Conservation (phyloP, 345 rosid genomes). For the Diplotaxis tenuifolia region DNA sequence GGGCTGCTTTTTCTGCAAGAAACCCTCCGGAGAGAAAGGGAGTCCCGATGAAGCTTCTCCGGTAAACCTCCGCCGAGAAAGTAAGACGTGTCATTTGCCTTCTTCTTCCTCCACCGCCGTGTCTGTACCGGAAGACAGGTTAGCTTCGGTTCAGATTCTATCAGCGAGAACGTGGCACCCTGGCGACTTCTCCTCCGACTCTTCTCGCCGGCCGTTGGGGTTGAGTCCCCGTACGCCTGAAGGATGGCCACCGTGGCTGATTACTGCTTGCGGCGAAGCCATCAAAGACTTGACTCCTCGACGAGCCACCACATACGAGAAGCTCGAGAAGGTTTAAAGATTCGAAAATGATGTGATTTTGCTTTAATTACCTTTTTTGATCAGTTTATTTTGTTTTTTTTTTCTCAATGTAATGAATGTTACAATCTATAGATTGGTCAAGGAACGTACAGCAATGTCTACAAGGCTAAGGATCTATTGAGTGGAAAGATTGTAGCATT, state of each 20-base stretch:
- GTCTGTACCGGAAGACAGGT: constrained; percentile 25
- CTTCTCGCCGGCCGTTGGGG: constrained; percentile 42
- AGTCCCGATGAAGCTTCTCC: constrained; percentile 32
- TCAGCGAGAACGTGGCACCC: constrained; percentile 37
- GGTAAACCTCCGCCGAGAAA: constrained; percentile 30
- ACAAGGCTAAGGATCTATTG: constrained; percentile 77
- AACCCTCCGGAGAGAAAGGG: constrained; percentile 25
- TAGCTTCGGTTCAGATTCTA: constrained; percentile 30
- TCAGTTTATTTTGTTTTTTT: neutral
- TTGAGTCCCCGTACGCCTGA: constrained; percentile 38
- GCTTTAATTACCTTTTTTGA: neutral
- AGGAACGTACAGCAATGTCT: constrained; percentile 94
- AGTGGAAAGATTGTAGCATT: constrained; percentile 89
- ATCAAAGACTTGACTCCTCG: constrained; percentile 78
- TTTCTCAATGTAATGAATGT: neutral
- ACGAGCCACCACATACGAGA: constrained; percentile 72
- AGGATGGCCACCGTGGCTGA: constrained; percentile 85
- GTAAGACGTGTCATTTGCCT: constrained; percentile 35
- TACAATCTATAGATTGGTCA: constrained; percentile 66
- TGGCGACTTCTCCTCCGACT: constrained; percentile 38
- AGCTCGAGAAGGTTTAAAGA: constrained; percentile 80
- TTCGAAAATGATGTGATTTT: no score
- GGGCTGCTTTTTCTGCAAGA: constrained; percentile 70
- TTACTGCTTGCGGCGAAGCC: constrained; percentile 74
- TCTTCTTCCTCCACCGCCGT: constrained; percentile 26